Conservation (phyloP, 179 eudicot species). For the Pouteria campechiana region DNA sequence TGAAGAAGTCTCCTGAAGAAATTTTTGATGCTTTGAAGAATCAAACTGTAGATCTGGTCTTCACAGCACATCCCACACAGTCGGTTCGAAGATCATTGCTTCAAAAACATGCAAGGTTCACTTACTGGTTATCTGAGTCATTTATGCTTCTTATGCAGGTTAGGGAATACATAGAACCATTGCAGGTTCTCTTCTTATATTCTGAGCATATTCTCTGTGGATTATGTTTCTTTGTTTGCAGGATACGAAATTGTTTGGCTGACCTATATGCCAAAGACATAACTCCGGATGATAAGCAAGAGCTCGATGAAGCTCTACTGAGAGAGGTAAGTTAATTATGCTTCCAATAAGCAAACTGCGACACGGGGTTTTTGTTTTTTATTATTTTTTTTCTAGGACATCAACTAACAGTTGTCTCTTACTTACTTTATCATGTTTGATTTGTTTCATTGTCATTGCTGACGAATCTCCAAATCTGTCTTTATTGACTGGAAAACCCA, state of each 20-base stretch:
- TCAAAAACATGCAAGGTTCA: slow-evolving; percentile 87
- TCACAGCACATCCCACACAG: slow-evolving; percentile 90
- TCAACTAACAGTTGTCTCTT: no score
- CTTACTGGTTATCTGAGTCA: no score
- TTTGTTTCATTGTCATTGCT: no score
- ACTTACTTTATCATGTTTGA: no score
- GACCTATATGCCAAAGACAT: slow-evolving; percentile 78
- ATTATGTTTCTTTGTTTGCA: slow-evolving; percentile 12
- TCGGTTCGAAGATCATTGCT: slow-evolving; percentile 87
- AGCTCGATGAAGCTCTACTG: slow-evolving; percentile 85
- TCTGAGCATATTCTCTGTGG: neutral
- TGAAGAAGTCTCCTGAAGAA: slow-evolving; percentile 77
- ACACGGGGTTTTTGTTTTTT: no score
- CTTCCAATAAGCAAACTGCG: no score
- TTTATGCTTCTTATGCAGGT: neutral
- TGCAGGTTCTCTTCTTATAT: neutral
- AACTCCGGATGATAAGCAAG: slow-evolving; percentile 90
- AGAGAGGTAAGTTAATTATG: slow-evolving; percentile 85
- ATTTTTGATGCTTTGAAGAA: slow-evolving; percentile 79
- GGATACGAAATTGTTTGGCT: slow-evolving; percentile 72
- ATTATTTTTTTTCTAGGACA: no score
- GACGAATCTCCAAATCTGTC: no score
- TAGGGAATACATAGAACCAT: neutral
- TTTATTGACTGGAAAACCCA: no score
- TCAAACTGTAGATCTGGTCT: slow-evolving; percentile 76